Evolutionary conservation across 768 basidiomycete species (phyloP).

Genomic region (Gelatoporia subvermispora): DNA sequence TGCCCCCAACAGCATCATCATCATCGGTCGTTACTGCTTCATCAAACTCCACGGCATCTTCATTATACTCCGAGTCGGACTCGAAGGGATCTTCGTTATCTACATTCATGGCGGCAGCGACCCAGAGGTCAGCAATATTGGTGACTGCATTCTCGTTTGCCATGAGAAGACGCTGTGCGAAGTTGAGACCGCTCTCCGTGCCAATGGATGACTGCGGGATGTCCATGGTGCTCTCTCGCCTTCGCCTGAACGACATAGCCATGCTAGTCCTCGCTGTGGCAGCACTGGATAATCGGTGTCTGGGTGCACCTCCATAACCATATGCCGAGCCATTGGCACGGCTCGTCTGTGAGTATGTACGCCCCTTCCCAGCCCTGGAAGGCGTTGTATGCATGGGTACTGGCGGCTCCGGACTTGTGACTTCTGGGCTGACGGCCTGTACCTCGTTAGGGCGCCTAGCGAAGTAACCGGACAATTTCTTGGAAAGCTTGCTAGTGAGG

Average conservation of each 20-base stretch:
- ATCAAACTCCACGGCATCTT: constrained; percentile 16
- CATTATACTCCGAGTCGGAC: constrained; percentile 36
- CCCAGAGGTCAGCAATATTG: constrained; percentile 95
- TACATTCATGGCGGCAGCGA: constrained; percentile 92
- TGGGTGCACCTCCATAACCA: constrained; percentile 60
- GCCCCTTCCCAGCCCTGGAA: constrained; percentile 20
- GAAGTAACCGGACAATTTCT: constrained; percentile 57
- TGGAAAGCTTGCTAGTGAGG: constrained; percentile 46
- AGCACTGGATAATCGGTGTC: constrained; percentile 47
- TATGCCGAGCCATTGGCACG: constrained; percentile 74
- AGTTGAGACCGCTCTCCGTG: constrained; percentile 61
- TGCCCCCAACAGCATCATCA: constrained; percentile 15
- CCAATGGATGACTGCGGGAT: constrained; percentile 34
- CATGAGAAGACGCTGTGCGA: constrained; percentile 82
- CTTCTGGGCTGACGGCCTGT: constrained; percentile 26
- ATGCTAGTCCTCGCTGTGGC: constrained; percentile 22
- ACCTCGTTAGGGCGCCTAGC: constrained; percentile 44
- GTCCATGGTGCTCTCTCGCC: constrained; percentile 46
- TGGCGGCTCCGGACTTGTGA: constrained; percentile 30
- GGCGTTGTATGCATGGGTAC: constrained; percentile 43
- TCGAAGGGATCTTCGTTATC: constrained; percentile 83
- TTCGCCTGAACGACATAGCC: constrained; percentile 44
- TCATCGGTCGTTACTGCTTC: constrained; percentile 25
- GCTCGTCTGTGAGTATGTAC: constrained; percentile 50
- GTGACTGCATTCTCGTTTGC: constrained; percentile 95